These are phyloP conservation scores for Hyphopichia wangnamkhiaoensis DNA, from an alignment of 1,139 yeast species.

Conservation along the genomic window DNA sequence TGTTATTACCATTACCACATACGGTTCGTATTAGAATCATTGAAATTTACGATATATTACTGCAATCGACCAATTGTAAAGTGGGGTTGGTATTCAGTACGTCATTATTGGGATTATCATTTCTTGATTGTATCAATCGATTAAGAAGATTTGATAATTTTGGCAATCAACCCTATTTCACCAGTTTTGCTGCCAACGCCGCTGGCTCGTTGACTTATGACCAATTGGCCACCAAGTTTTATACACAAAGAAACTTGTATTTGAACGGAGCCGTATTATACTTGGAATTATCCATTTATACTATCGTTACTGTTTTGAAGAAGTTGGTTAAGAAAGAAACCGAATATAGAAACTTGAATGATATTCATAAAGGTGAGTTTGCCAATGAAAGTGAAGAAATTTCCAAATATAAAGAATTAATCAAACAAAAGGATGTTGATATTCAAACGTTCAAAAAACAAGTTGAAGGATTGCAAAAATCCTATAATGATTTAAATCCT, in stretches of 20 bases:
- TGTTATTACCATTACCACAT: slow-evolving; percentile 66
- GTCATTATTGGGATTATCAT: slow-evolving; percentile 52
- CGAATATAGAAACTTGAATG: slow-evolving; percentile 30
- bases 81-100: slow-evolving; percentile 51
- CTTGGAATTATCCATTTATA: slow-evolving; percentile 57
- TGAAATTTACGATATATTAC: slow-evolving; percentile 32
- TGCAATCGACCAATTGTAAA: slow-evolving; percentile 45
- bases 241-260: slow-evolving; percentile 70
- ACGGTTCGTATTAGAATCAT: slow-evolving; percentile 50
- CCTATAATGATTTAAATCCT: slow-evolving; percentile 48
- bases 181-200: slow-evolving; percentile 9
- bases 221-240: slow-evolving; percentile 57
- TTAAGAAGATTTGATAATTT: slow-evolving; percentile 31
- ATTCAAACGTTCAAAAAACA: slow-evolving; percentile 54
- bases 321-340: slow-evolving; percentile 61
- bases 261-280: slow-evolving; percentile 71
- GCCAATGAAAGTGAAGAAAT: slow-evolving; percentile 28
- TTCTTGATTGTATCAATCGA: slow-evolving; percentile 59
- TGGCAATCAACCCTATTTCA: slow-evolving; percentile 27
- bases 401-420: slow-evolving; percentile 43
- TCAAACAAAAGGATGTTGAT: slow-evolving; percentile 48
- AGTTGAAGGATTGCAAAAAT: slow-evolving; percentile 51
- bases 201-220: slow-evolving; percentile 29
- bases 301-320: slow-evolving; percentile 55
- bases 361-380: slow-evolving; percentile 16